phyloP scores from a whole-genome alignment of 495 filamentous ascomycete genomes.

The Tuber indicum region DNA sequence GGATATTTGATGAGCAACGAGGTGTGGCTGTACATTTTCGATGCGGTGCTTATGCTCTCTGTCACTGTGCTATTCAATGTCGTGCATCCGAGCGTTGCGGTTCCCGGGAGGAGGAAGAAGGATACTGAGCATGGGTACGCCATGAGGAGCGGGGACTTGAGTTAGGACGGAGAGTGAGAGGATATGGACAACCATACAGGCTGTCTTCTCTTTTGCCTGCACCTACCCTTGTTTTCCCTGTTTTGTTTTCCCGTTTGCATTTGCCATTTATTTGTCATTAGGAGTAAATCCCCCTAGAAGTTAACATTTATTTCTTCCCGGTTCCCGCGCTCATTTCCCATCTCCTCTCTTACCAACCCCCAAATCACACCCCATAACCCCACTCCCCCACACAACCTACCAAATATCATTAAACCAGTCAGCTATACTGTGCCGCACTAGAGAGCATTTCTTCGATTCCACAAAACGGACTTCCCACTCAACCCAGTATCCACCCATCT shows the following conservation, averaged over 20 bases:
- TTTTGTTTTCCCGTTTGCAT: neutral
- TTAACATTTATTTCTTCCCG: neutral
- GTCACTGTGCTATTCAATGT: conserved; percentile 50
- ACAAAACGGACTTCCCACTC: neutral
- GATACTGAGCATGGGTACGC: neutral
- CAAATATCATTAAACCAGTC: neutral
- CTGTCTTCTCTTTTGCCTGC: neutral
- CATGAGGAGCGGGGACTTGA: neutral
- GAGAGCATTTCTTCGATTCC: neutral
- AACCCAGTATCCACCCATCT: too few relatives aligned
- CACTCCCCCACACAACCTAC: neutral
- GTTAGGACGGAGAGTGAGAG: neutral
- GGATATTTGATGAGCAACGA: conserved; percentile 53
- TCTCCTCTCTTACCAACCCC: neutral
- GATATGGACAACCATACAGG: neutral
- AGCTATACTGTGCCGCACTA: neutral
- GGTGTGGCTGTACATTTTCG: conserved; percentile 59
- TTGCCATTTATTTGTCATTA: neutral
- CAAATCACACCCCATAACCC: neutral
- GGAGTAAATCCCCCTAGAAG: neutral
- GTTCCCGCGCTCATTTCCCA: neutral
- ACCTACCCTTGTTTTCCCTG: neutral
- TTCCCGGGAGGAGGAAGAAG: conserved; percentile 10
- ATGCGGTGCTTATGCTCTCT: conserved; percentile 53
- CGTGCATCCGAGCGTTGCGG: conserved; percentile 45